phyloP scores from a whole-genome alignment of 2,329 filamentous ascomycete species.

The Arthrocladium fulminans region DNA sequence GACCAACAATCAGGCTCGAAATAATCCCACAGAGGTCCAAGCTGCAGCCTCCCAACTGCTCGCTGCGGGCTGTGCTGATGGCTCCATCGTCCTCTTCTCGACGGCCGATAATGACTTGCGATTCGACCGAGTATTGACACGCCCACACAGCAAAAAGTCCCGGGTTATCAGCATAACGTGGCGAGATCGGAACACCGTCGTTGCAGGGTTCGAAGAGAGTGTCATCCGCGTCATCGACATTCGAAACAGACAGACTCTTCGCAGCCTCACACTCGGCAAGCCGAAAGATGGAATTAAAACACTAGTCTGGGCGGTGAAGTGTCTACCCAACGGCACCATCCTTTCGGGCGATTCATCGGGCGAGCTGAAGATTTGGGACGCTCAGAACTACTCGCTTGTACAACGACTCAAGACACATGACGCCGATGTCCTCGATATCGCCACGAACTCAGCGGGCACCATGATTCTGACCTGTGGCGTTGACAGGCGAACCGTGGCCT shows the following conservation, averaged over 20 bases:
- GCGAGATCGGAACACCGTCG: conserved; percentile 70
- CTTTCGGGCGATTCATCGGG: conserved; percentile 92
- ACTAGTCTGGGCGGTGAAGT: conserved; percentile 89
- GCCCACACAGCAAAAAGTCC: conserved; percentile 65
- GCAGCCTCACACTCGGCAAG: conserved; percentile 77
- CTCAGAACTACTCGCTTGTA: conserved; percentile 77
- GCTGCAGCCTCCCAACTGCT: conserved; percentile 52
- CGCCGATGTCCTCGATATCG: conserved; percentile 83
- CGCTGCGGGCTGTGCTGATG: conserved; percentile 83
- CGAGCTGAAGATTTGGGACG: conserved; percentile 87
- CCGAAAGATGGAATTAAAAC: conserved; percentile 77
- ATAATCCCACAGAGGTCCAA: conserved; percentile 29
- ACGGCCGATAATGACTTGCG: conserved; percentile 75
- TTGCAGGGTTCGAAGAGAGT: conserved; percentile 93
- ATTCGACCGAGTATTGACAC: conserved; percentile 67
- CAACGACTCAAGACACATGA: conserved; percentile 82
- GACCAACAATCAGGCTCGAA: conserved; percentile 31
- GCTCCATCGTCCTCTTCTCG: conserved; percentile 76
- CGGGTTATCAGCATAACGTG: conserved; percentile 87
- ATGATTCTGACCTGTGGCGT: conserved; percentile 84
- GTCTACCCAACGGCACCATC: conserved; percentile 76
- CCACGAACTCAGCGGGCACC: conserved; percentile 68
- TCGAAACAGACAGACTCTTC: conserved; percentile 63
- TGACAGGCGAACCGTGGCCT: conserved; percentile 77
- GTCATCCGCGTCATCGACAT: conserved; percentile 88